Base-by-base conservation (phyloP, 2,329 filamentous ascomycete species). In the Hypocrella siamensis region DNA sequence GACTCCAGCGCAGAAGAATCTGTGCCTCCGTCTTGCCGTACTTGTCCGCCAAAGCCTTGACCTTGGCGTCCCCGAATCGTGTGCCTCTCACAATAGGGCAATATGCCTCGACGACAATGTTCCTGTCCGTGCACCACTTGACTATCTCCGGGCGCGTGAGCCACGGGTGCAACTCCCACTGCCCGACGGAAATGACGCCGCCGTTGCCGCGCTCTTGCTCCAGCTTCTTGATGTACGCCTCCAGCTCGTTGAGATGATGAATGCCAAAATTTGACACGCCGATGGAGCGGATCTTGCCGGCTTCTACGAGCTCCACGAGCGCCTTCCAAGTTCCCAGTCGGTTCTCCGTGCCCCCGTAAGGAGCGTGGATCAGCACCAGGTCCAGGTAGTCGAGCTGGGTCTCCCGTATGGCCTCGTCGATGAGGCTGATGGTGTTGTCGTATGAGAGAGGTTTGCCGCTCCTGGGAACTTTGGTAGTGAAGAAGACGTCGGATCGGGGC, bases 101-200 rank as follows among this genome's bases (percentile, higher is more conserved):
- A 47, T 75, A 78, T 0, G 72, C 72, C 54, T 84, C 65, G 11
- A 80, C 51, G 19, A 72, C 65, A 15, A 81, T 59, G 37, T 64
- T 63, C 14, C 72, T 63, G 51, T 75, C 63, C 39, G 63, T 53
- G 43, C 79, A 80, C 84, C 85, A 94, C 29, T 70, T 60, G 7
- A 76, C 74, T 38, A 94, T 83, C 46, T 93, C 84, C 16, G 65
- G 59, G n/a, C 85, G 66, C 7, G 75, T 65, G 26, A 85, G 71
- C 85, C 84, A 94, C 1, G 86, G 86, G 54, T 94, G 86, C 9
- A 94, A 59, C 56, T 94, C 86, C 55, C 79, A 84, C 56, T 93
- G 86, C 26, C 83, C 85, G 24, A 93, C 79, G 38, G 76, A 79
- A 46, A 93, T 67, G 26, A 82, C 60, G 17, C 82, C 82, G 28